Base-by-base conservation (phyloP, 768 basidiomycete genomes). In the Boletellus ananiceps region DNA sequence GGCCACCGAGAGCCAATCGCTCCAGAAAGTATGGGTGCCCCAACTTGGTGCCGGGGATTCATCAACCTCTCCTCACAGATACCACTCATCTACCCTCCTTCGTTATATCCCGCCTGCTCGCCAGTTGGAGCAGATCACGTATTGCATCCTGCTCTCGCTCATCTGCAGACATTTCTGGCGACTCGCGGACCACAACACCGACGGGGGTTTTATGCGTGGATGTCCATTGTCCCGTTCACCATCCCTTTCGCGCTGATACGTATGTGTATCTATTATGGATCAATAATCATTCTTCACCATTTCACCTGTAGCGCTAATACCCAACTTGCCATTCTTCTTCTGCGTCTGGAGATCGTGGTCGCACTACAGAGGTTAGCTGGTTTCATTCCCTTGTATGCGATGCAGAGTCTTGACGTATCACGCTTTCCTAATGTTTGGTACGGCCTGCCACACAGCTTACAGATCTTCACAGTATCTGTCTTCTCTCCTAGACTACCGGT, bases 301-400 rank as follows among this genome's bases (percentile, higher is more conserved):
- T 21, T 36, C 49, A 44, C n/a, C 8, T 46, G 23, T 50, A 91
- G 88, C 88, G 21, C 62, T 91, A 38, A 80, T 91, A 67, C 89
- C 88, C 27, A 92, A 92, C 63, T 66, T 92, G 18, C 88, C 88
- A 0, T 84, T 92, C 64, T 88, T 92, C 71, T 92, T 87, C 67
- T 89, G 86, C 57, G 78, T 74, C 9, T 92, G 88, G 88, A 76
- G 88, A 38, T 82, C 86, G 37, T 92, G 88, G 88, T 84, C 83
- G 35, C 88, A 92, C 66, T 91, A 84, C 63, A 79, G 74, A 76
- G 87, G 88, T 87, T 49, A 53, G 66, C 29, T 35, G 7, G 12
- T 2, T 45, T 38, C 34, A 18, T 39, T 1, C 8, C 14, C 9
- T 23, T 49, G 37, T 25, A 8, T 39, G 23, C 3, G 15, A 23